Evolutionary conservation across 306 rosid genomes (phyloP).

Genomic region (cucumber (Cucumis sativus)): DNA sequence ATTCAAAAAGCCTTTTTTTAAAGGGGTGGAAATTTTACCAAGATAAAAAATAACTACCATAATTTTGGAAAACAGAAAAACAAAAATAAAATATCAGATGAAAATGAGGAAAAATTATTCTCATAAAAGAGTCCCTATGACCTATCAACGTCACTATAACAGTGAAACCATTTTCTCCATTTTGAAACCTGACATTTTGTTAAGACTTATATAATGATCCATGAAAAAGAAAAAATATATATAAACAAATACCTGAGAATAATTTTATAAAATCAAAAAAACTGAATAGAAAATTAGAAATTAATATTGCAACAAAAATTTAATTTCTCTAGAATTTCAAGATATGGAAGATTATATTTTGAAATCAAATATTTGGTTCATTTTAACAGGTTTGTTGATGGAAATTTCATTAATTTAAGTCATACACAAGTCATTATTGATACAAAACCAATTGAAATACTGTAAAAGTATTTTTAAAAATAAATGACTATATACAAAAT

Average conservation of each 20-base stretch:
- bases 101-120: too few relatives aligned
- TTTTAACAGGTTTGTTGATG: not conserved
- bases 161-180: not conserved
- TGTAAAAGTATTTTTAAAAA: not conserved
- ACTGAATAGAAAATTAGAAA: not conserved
- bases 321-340: not conserved
- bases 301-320: not conserved
- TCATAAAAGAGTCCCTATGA: too few relatives aligned
- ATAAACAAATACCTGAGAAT: not conserved
- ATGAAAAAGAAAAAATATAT: not conserved
- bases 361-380: not conserved
- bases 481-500: not conserved
- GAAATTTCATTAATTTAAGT: not conserved
- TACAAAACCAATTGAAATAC: too few relatives aligned
- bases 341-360: not conserved
- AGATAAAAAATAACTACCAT: too few relatives aligned
- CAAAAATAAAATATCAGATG: too few relatives aligned
- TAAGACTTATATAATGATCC: not conserved
- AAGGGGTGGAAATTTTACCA: too few relatives aligned
- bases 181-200: not conserved
- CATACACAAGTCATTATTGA: not conserved
- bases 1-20: too few relatives aligned
- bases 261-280: not conserved
- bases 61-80: too few relatives aligned
- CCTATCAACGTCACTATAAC: too few relatives aligned